Evolutionary conservation across 345 rosid species (phyloP), one percentile per base, ranked within the genome.

Genomic region (Pelargonium nanum): DNA sequence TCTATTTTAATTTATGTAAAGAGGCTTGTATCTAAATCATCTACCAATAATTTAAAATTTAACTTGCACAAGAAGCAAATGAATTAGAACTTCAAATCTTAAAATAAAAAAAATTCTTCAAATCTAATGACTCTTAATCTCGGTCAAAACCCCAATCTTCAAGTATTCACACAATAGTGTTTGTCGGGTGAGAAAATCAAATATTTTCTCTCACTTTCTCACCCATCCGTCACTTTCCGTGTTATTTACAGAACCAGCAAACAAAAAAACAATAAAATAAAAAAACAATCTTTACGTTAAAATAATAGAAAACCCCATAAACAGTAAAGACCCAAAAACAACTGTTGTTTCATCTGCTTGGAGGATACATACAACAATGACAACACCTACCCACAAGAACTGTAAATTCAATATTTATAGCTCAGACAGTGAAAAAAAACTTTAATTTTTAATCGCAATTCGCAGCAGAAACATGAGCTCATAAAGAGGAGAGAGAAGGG

Each of bases 211-310:
- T 40, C 48, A 12, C 48, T 40, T 40, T 40, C 48, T 40, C 48
- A 40, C 48, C 69, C 79, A 71, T 67, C 71, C 62, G 78, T 86
- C 85, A 77, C 79, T 85, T 67, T 84, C 87, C 23, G 23, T 74
- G 82, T 77, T 77, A 75, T 77, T 68, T 73, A 75, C 10, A 40
- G 48, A 12, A 40, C 48, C 32, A 28, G 32, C 32, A 28, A 28
- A 28, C n/a, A n/a, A n/a, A n/a, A n/a, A n/a, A n/a, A n/a, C n/a
- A n/a, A n/a, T n/a, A n/a, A n/a, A n/a, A n/a, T n/a, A 28, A 28
- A 28, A 28, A 28, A 3, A 3, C 17, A 3, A 40, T 6, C 15
- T 40, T 40, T 40, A 40, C 15, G 15, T 40, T 40, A 17, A 40
- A 40, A 2, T 40, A 40, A 17, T 40, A 40, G 15, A 40, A 17